Evolutionary conservation across 495 filamentous ascomycete genomes (phyloP).

Genomic region (Penicillium turbatum): DNA sequence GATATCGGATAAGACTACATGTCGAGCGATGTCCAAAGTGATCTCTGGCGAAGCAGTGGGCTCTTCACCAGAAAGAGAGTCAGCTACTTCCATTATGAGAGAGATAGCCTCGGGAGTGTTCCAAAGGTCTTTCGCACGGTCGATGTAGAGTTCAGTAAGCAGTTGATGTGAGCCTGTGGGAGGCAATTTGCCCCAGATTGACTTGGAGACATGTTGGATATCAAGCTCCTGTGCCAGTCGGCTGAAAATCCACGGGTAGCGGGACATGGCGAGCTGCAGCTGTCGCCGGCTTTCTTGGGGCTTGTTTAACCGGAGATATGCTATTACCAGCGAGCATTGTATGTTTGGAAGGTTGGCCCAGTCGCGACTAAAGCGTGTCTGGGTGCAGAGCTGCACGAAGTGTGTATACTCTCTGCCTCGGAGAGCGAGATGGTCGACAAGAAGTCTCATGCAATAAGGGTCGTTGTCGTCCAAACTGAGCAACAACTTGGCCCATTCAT

Average conservation of each 20-base stretch:
- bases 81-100: conserved; percentile 68
- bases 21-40: conserved; percentile 65
- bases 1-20: conserved; percentile 72
- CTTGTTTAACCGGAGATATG: conserved; percentile 65
- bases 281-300: conserved; percentile 57
- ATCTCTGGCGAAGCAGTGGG: conserved; percentile 47
- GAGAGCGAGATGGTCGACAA: conserved; percentile 79
- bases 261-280: conserved; percentile 60
- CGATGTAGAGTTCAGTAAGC: conserved; percentile 72
- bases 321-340: conserved; percentile 67
- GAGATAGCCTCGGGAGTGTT: conserved; percentile 68
- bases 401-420: conserved; percentile 71
- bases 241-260: conserved; percentile 76
- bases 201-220: conserved; percentile 64
- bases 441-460: conserved; percentile 73
- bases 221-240: conserved; percentile 72
- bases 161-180: conserved; percentile 65
- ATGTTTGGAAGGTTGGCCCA: conserved; percentile 57
- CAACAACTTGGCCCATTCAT: conserved; percentile 88
- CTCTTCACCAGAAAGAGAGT: conserved; percentile 42
- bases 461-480: conserved; percentile 73
- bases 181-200: conserved; percentile 76
- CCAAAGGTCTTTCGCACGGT: conserved; percentile 84
- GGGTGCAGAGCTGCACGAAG: conserved; percentile 66
- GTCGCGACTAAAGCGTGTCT: conserved; percentile 49